Percentiles rank a stretch among this genome's conserved stretches.
phyloP scores from a whole-genome alignment of 2,329 filamentous ascomycete genomes.

The Neopestalotiopsis sp. region DNA sequence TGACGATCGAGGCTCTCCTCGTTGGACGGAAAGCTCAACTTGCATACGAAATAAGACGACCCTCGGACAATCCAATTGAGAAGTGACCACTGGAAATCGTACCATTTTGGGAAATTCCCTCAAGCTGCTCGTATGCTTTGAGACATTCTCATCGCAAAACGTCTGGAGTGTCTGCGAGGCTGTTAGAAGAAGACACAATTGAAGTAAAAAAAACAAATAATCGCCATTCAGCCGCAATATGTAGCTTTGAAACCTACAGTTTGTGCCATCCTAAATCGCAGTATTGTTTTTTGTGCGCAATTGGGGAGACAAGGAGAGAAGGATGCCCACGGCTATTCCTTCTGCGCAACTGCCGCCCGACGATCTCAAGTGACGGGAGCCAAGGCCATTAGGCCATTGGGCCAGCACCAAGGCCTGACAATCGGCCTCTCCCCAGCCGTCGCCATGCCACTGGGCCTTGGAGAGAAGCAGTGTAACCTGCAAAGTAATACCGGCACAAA shows the following conservation, averaged over 20 bases:
- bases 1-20: not conserved
- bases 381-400: too few species aligned
- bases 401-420: not conserved
- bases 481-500: constrained; percentile 1
- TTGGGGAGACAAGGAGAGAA: not conserved
- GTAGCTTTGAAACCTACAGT: not conserved
- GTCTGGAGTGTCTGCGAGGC: not conserved
- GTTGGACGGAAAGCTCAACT: not conserved
- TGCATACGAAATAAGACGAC: not conserved
- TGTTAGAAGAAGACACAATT: not conserved
- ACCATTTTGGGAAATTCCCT: not conserved
- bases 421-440: not conserved
- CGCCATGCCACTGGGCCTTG: not conserved
- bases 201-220: not conserved
- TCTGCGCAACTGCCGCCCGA: not conserved
- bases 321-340: not conserved
- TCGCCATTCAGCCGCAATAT: constrained; percentile 1
- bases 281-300: not conserved
- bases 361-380: not conserved
- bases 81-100: not conserved
- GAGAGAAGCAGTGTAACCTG: not conserved
- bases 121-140: not conserved
- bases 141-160: not conserved
- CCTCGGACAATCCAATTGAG: not conserved
- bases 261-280: not conserved